These are phyloP conservation scores for Polytrichum formosum DNA, from an alignment of 225 moss, liverwort and hornwort species.

Conservation along the genomic window DNA sequence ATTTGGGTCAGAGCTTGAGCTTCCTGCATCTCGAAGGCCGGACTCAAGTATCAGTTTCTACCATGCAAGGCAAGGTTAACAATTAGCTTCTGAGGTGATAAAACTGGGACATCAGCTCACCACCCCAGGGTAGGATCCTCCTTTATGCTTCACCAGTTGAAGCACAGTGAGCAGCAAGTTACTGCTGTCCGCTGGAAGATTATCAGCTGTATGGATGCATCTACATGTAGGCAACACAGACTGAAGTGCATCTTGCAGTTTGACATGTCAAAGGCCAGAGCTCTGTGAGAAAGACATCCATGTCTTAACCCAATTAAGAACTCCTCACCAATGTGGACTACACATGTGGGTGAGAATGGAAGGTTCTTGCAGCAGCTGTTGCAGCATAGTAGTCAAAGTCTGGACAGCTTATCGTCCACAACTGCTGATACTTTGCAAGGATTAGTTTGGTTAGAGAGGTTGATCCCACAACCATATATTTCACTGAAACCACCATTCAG, in stretches of 20 bases:
- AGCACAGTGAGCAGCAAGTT: constrained; percentile 6
- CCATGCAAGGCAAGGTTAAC: constrained; percentile 9
- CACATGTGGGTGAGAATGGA: not conserved
- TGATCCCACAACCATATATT: constrained; percentile 17
- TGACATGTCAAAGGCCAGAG: constrained; percentile 8
- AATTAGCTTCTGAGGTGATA: constrained; percentile 5
- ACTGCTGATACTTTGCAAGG: constrained; percentile 3
- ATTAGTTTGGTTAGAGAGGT: constrained; percentile 21
- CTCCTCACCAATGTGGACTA: not conserved
- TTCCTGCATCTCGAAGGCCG: not conserved
- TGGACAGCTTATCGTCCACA: constrained; percentile 5
- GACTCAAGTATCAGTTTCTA: constrained; percentile 5
- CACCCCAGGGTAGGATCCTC: not conserved
- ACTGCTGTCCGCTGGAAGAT: not conserved
- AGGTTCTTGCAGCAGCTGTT: constrained; percentile 8
- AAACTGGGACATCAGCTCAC: constrained; percentile 3
- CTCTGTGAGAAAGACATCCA: constrained; percentile 4
- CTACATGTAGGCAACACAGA: not conserved
- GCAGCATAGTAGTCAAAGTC: not conserved
- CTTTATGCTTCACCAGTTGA: constrained; percentile 1
- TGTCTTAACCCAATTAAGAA: constrained; percentile 4
- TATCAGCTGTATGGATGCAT: constrained; percentile 7
- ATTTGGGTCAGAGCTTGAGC: not conserved
- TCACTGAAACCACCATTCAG: constrained; percentile 6
- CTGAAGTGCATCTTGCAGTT: constrained; percentile 3